Evolutionary conservation across 2,329 filamentous ascomycete species (phyloP).

Genomic region (Lanzia echinophila): DNA sequence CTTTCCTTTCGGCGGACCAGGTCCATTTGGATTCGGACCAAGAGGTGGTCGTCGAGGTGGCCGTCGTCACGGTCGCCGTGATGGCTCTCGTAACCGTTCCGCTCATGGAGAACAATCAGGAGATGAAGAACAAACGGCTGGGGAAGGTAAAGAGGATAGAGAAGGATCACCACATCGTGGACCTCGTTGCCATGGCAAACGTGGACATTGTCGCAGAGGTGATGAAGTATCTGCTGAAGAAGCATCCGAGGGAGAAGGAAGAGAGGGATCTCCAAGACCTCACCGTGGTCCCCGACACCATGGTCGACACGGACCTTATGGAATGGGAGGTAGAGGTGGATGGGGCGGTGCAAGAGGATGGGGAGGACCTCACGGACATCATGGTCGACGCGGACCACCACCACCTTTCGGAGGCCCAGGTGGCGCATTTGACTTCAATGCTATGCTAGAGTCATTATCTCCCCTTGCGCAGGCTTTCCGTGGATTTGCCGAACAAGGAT

Average conservation of each 20-base stretch:
- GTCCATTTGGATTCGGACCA: conserved; percentile 9
- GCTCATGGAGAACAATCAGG: conserved; percentile 9
- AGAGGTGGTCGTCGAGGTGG: conserved; percentile 17
- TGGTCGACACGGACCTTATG: conserved; percentile 9
- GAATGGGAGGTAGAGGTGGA: conserved; percentile 15
- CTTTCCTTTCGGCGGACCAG: conserved; percentile 7
- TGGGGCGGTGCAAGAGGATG: conserved; percentile 4
- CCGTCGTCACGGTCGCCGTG: conserved; percentile 16
- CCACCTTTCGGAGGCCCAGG: conserved; percentile 19
- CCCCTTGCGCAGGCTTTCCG: conserved; percentile 27
- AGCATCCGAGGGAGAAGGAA: conserved; percentile 4
- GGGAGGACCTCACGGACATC: conserved; percentile 14
- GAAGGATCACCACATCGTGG: conserved; percentile 16
- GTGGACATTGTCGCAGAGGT: conserved; percentile 1
- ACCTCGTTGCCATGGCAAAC: conserved; percentile 32
- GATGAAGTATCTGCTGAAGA: conserved; percentile 8
- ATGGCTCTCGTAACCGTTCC: conserved; percentile 2
- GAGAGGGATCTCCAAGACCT: conserved; percentile 1
- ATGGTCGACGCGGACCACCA: conserved; percentile 17
- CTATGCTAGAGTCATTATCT: conserved; percentile 22
- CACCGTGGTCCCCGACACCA: not conserved
- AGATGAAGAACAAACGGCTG: conserved; percentile 15
- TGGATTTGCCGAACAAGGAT: conserved; percentile 21
- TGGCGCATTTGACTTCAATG: conserved; percentile 25
- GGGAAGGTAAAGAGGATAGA: conserved; percentile 7